These are phyloP conservation scores for Rosa hybrid DNA, from an alignment of 331 rosid genomes.

Conservation along the genomic window DNA sequence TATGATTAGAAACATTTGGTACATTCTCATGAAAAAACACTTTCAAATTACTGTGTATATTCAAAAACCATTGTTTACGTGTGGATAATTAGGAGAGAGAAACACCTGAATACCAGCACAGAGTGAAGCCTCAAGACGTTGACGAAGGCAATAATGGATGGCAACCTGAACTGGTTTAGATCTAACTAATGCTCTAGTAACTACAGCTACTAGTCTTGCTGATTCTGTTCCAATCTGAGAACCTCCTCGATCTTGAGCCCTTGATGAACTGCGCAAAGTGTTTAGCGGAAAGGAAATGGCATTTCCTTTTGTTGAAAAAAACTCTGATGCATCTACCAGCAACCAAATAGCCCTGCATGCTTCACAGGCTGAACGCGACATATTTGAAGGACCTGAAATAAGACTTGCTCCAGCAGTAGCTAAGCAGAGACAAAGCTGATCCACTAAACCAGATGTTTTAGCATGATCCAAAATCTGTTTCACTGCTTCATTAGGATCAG, in stretches of 20 bases:
- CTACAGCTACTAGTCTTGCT: slow-evolving; percentile 62
- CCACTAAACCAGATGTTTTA: slow-evolving; percentile 73
- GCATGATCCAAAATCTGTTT: slow-evolving; percentile 75
- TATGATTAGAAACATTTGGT: background rate
- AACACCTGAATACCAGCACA: slow-evolving; percentile 77
- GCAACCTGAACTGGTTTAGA: slow-evolving; percentile 86
- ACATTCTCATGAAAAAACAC: background rate
- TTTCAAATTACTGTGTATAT: background rate
- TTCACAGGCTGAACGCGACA: slow-evolving; percentile 87
- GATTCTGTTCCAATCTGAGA: slow-evolving; percentile 56
- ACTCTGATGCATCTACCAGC: slow-evolving; percentile 68
- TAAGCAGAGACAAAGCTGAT: slow-evolving; percentile 79
- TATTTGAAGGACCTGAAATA: slow-evolving; percentile 79
- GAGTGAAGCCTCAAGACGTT: slow-evolving; percentile 75
- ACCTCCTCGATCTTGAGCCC: slow-evolving; percentile 50
- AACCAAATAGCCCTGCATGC: slow-evolving; percentile 86
- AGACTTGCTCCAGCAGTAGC: slow-evolving; percentile 80
- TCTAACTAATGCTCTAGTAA: slow-evolving; percentile 71
- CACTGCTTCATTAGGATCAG: slow-evolving; percentile 39
- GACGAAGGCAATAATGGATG: slow-evolving; percentile 81
- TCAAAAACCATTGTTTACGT: background rate
- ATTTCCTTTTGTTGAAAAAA: slow-evolving; percentile 47
- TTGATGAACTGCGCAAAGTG: slow-evolving; percentile 54
- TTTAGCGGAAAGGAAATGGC: slow-evolving; percentile 64
- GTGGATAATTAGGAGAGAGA: slow-evolving; percentile 12